Percentiles rank a stretch among this genome's conserved stretches.
Conservation (phyloP, 805 yeast genomes). For the Candida khao-thaluensis region DNA sequence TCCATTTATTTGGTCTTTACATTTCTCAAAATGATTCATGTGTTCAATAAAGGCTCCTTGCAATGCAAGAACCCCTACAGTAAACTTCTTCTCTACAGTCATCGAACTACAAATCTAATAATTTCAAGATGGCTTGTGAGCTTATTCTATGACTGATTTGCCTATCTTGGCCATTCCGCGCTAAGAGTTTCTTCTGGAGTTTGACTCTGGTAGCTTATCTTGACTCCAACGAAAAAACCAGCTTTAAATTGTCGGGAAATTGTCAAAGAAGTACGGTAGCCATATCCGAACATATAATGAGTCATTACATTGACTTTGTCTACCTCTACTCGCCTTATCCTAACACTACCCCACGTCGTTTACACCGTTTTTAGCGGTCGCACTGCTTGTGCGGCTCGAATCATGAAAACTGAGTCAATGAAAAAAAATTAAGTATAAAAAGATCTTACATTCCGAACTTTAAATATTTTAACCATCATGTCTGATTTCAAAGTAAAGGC, state of each 20-base stretch:
- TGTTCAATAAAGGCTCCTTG: constrained; percentile 83
- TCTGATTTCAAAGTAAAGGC: constrained; percentile 54
- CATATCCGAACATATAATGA: too few species aligned
- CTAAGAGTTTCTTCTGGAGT: constrained; percentile 1
- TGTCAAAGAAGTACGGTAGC: too few species aligned
- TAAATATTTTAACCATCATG: too few species aligned
- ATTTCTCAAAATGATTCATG: constrained; percentile 44
- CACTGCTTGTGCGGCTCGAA: constrained; percentile 1
- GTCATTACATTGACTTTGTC: too few species aligned
- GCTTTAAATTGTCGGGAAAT: too few species aligned
- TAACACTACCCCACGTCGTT: too few species aligned
- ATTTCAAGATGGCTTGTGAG: too few species aligned
- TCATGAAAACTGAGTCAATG: constrained; percentile 1
- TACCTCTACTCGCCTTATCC: too few species aligned
- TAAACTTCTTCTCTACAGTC: constrained; percentile 7
- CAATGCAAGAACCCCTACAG: constrained; percentile 69
- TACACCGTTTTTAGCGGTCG: too few species aligned
- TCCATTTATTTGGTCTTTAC: constrained; percentile 21
- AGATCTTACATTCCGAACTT: too few species aligned
- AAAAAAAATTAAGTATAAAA: too few species aligned
- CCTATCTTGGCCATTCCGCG: constrained; percentile 2
- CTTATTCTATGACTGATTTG: constrained; percentile 1
- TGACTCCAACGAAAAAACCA: too few species aligned
- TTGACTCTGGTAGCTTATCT: constrained; percentile 7
- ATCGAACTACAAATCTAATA: neutral